Percentiles rank a stretch among this genome's conserved stretches.
Evolutionary conservation across 2,329 filamentous ascomycete genomes (phyloP).

Genomic region (Colletotrichum siamense): DNA sequence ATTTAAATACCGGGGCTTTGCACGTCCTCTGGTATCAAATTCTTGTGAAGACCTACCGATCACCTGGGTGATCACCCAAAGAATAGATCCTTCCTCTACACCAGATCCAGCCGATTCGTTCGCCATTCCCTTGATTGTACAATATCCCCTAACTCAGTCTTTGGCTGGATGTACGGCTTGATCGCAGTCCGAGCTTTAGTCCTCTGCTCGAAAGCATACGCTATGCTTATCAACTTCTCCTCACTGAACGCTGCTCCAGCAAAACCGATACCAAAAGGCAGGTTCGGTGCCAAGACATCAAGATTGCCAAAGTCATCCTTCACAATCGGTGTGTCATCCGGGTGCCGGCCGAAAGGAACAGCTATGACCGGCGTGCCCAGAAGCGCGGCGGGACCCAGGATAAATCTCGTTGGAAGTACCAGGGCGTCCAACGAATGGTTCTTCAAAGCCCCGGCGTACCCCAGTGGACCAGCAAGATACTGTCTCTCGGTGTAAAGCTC

Average conservation of each 20-base stretch:
- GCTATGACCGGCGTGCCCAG: constrained; percentile 67
- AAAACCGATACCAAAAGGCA: constrained; percentile 68
- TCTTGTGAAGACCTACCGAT: no score
- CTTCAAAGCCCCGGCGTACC: constrained; percentile 63
- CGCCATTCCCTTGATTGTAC: background rate
- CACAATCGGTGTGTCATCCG: constrained; percentile 49
- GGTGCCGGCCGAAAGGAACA: constrained; percentile 67
- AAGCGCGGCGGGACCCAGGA: constrained; percentile 54
- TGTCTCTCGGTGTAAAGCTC: constrained; percentile 57
- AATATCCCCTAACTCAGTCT: constrained; percentile 25
- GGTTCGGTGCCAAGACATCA: constrained; percentile 56
- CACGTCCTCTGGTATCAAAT: no score
- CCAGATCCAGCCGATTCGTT: background rate
- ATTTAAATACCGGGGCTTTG: no score
- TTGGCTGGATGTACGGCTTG: constrained; percentile 32
- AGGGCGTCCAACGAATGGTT: constrained; percentile 65
- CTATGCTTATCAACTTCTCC: constrained; percentile 65
- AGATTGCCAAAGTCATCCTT: constrained; percentile 54
- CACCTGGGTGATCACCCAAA: no score
- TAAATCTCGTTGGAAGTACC: constrained; percentile 60
- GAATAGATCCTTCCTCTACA: background rate
- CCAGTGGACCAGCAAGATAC: constrained; percentile 59
- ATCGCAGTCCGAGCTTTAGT: constrained; percentile 38
- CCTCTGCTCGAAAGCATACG: constrained; percentile 72
- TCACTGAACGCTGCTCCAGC: constrained; percentile 67